phyloP scores from a whole-genome alignment of 345 rosid species.

The Punica granatum region DNA sequence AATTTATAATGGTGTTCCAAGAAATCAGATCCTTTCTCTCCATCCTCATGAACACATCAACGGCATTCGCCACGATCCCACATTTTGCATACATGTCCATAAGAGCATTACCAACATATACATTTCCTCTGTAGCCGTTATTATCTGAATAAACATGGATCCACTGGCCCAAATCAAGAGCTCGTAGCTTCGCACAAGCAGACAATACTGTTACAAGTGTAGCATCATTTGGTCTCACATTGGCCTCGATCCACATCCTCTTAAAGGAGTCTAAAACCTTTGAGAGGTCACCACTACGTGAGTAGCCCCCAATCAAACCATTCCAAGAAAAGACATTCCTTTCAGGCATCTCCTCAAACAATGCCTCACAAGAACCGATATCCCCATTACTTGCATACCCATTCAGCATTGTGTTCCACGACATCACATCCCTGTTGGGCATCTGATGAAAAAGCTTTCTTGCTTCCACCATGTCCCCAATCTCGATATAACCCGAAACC shows the following conservation, averaged over 20 bases:
- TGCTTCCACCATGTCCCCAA: constrained; percentile 52
- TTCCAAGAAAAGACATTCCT: constrained; percentile 82
- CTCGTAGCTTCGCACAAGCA: constrained; percentile 75
- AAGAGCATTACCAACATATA: constrained; percentile 61
- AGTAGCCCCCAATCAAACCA: constrained; percentile 57
- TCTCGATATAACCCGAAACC: constrained; percentile 57
- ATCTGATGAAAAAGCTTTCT: constrained; percentile 54
- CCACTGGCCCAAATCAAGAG: constrained; percentile 70
- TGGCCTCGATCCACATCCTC: constrained; percentile 47
- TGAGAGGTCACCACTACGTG: constrained; percentile 27
- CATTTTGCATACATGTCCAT: constrained; percentile 87
- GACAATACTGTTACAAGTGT: constrained; percentile 66
- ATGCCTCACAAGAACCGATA: constrained; percentile 34
- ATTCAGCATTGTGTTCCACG: constrained; percentile 72
- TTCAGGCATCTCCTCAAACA: constrained; percentile 65
- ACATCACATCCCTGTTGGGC: constrained; percentile 67
- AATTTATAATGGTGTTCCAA: constrained; percentile 72
- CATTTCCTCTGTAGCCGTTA: constrained; percentile 46
- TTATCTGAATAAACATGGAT: constrained; percentile 48
- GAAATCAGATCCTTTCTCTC: constrained; percentile 59
- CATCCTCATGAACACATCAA: constrained; percentile 47
- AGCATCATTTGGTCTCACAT: constrained; percentile 55
- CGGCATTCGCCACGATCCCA: constrained; percentile 51
- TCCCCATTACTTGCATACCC: constrained; percentile 58
- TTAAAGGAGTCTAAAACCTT: constrained; percentile 52